Evolutionary conservation across 2,329 filamentous ascomycete species (phyloP).

Genomic region (Teratosphaeria pseudoeucalypti): DNA sequence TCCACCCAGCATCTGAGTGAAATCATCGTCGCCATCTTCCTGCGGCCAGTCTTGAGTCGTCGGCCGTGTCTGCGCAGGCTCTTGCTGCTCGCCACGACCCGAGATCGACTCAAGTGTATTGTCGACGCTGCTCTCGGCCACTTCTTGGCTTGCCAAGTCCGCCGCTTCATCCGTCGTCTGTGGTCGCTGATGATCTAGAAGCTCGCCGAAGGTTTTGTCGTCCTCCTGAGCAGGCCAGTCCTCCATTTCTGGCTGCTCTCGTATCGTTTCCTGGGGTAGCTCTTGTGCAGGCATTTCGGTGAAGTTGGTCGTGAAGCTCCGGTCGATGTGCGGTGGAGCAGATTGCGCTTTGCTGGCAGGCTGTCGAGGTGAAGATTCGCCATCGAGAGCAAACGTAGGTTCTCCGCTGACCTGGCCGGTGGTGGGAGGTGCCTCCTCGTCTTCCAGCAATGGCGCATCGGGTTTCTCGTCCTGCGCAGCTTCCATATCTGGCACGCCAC

Average conservation of each 20-base stretch:
- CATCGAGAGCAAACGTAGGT: constrained; percentile 10
- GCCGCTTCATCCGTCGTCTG: constrained; percentile 7
- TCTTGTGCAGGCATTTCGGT: constrained; percentile 13
- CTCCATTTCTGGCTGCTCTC: not conserved
- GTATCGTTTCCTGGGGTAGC: not conserved
- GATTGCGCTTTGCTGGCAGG: constrained; percentile 9
- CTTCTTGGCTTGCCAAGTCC: constrained; percentile 1
- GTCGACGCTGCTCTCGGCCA: constrained; percentile 22
- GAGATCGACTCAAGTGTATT: constrained; percentile 23
- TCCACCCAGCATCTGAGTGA: constrained; percentile 3
- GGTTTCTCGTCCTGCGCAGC: constrained; percentile 35
- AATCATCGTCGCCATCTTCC: constrained; percentile 3
- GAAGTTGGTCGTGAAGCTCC: constrained; percentile 25
- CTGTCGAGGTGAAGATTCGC: constrained; percentile 5
- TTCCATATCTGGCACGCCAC: constrained; percentile 35
- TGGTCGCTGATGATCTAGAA: constrained; percentile 9
- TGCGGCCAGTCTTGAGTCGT: constrained; percentile 2
- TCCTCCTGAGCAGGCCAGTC: constrained; percentile 22
- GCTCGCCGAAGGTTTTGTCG: constrained; percentile 24
- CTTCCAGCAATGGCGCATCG: constrained; percentile 31
- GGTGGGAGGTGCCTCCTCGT: constrained; percentile 26
- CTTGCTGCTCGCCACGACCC: constrained; percentile 5
- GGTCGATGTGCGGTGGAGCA: constrained; percentile 14
- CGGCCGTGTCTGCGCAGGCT: not conserved
- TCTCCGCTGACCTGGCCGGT: constrained; percentile 9